These are phyloP conservation scores for Pseudopediastrum boryanum DNA, from an alignment of 139 green algal genomes.

Conservation along the genomic window DNA sequence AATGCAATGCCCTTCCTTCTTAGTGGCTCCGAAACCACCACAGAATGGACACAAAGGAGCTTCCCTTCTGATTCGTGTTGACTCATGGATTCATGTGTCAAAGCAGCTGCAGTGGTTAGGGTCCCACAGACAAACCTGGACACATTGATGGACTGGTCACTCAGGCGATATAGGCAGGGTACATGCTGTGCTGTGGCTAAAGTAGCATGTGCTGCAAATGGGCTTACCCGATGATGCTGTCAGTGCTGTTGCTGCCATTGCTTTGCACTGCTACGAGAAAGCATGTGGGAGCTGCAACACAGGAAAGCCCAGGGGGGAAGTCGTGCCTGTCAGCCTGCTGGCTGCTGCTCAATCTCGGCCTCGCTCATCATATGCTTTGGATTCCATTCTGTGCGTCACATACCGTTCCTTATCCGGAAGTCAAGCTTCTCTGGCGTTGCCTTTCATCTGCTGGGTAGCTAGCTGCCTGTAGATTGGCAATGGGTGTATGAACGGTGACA, in stretches of 20 bases:
- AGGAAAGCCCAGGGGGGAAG: too few species aligned
- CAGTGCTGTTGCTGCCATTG: too few species aligned
- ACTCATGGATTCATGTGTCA: conserved; percentile 69
- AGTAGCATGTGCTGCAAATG: not conserved
- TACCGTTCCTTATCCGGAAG: conserved; percentile 43
- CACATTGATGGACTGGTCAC: conserved; percentile 1
- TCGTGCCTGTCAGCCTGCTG: not conserved
- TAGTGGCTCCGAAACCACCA: conserved; percentile 45
- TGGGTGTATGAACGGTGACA: too few species aligned
- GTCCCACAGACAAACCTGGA: conserved; percentile 63
- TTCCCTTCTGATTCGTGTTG: conserved; percentile 57
- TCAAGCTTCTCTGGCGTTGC: conserved; percentile 37
- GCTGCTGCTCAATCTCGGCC: not conserved
- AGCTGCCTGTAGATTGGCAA: conserved; percentile 36
- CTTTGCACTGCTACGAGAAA: too few species aligned
- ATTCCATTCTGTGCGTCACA: conserved; percentile 3
- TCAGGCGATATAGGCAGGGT: too few species aligned
- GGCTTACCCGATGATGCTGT: not conserved
- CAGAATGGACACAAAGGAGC: conserved; percentile 66
- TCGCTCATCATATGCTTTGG: not conserved
- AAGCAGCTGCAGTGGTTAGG: conserved; percentile 19
- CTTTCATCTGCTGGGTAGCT: conserved; percentile 51
- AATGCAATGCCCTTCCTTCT: conserved; percentile 50
- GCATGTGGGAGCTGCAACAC: too few species aligned
- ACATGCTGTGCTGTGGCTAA: not conserved